Evolutionary conservation across 257 asterid species (phyloP), one percentile per base, ranked within the genome.

Genomic region (Eucommia ulmoides): DNA sequence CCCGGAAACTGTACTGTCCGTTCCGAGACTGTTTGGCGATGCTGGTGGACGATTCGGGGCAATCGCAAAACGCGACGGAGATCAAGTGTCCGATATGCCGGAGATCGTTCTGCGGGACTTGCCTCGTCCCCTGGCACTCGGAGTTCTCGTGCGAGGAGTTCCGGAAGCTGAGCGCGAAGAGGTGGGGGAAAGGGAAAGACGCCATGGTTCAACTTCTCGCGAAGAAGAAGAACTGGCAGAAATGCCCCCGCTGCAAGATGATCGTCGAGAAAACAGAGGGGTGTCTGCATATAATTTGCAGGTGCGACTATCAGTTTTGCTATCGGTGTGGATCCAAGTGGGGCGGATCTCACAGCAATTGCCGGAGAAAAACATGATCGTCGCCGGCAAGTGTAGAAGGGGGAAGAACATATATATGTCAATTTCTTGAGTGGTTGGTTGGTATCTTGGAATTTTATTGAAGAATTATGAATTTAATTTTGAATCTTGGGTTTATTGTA

Each of bases 41-140:
- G 81, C 62, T 78, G 18, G 66, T 84, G 4, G 63, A 84, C 19
- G 89, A 84, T 20, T 52, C 66, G 0, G 75, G 57, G 46, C 56
- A 5, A 8, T 74, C 55, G 46, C 56, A 5, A 8, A 44, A 33
- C 8, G 5, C 64, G 6, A 25, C 16, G 41, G 24, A 58, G 54
- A 56, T 48, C 20, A 50, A 24, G 1, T 84, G 95, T 12, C 58
- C 81, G 2, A 56, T 38, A 3, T 84, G 95, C 72, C 71, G 50
- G 59, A 68, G 95, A 56, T 60, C 54, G 0, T 74, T 84, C 51
- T 81, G 95, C 47, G 93, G 68, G 14, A 23, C 24, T 10, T 84
- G 95, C 38, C 66, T 24, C n/a, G 86, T 78, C 24, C 84, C 93
- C 0, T 84, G 95, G 93, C 93, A 81, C 64, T 23, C 76, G 0